A percentile compares a stretch with the other conserved stretches of the same genome.
Evolutionary conservation across 139 green algal species (phyloP).

Genomic region (Micractinium conductrix): DNA sequence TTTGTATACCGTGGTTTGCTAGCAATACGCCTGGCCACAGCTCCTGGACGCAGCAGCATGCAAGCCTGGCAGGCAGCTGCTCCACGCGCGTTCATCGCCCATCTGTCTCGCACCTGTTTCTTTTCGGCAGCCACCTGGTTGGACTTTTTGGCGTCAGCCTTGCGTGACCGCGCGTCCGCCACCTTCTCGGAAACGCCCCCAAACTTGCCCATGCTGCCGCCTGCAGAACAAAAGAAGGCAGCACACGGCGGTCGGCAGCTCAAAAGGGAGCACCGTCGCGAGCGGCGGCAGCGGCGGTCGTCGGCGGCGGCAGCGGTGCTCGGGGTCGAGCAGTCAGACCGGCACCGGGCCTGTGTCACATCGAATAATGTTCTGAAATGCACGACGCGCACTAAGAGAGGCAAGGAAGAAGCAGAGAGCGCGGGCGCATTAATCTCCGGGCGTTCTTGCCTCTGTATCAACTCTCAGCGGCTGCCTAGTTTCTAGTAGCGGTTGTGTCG

Average conservation of each 20-base stretch:
- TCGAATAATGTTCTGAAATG: too few species aligned
- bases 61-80: background rate
- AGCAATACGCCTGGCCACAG: background rate
- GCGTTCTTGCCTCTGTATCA: too few species aligned
- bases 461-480: too few species aligned
- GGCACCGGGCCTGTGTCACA: too few species aligned
- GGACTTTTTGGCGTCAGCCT: slow-evolving; percentile 49
- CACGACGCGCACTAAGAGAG: too few species aligned
- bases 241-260: background rate
- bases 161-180: slow-evolving; percentile 47
- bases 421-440: too few species aligned
- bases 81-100: background rate
- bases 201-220: background rate
- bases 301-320: too few species aligned
- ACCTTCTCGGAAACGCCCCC: slow-evolving; percentile 48
- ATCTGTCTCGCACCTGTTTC: slow-evolving; percentile 21
- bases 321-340: too few species aligned
- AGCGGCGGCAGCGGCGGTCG: background rate
- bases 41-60: background rate
- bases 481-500: too few species aligned
- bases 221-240: background rate
- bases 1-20: background rate
- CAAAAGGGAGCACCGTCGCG: background rate
- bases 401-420: too few species aligned
- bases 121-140: slow-evolving; percentile 31